These are phyloP conservation scores for Fusarium virguliforme DNA, from an alignment of 2,329 filamentous ascomycete genomes.

Conservation along the genomic window DNA sequence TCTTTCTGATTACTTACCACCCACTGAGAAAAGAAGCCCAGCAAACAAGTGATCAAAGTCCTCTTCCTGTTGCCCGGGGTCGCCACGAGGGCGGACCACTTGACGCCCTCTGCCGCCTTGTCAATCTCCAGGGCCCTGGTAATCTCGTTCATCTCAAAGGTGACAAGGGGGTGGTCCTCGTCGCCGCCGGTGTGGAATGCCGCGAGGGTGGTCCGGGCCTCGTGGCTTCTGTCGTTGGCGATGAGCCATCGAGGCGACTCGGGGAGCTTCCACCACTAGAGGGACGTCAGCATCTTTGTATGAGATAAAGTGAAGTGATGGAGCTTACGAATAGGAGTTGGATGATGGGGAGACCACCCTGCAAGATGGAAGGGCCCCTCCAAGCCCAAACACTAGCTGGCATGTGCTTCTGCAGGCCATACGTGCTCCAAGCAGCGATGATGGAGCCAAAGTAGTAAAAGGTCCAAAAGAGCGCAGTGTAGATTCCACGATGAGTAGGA, in stretches of 20 bases:
- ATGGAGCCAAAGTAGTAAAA: not conserved
- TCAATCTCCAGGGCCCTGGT: not conserved
- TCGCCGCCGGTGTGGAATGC: not conserved
- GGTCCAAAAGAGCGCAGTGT: not conserved
- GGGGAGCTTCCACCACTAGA: not conserved
- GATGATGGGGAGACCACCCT: not conserved
- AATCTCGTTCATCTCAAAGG: conserved; percentile 1
- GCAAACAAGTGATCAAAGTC: not conserved
- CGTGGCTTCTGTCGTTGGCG: not conserved
- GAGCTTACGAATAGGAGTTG: not conserved
- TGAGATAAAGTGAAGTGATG: not conserved
- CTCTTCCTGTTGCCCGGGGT: not conserved
- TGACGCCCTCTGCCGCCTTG: not conserved
- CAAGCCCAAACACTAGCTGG: not conserved
- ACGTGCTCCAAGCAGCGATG: not conserved
- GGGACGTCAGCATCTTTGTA: not conserved
- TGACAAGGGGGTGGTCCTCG: not conserved
- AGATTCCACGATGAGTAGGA: conserved; percentile 1
- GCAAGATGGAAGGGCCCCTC: not conserved
- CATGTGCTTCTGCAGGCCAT: conserved; percentile 4
- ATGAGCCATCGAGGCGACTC: not conserved
- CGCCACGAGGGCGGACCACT: not conserved
- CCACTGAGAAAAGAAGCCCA: not conserved
- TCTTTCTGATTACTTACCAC: not conserved
- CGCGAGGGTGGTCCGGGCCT: not conserved